phyloP scores from a whole-genome alignment of 2,329 filamentous ascomycete species.

The Coniochaeta sp. region DNA sequence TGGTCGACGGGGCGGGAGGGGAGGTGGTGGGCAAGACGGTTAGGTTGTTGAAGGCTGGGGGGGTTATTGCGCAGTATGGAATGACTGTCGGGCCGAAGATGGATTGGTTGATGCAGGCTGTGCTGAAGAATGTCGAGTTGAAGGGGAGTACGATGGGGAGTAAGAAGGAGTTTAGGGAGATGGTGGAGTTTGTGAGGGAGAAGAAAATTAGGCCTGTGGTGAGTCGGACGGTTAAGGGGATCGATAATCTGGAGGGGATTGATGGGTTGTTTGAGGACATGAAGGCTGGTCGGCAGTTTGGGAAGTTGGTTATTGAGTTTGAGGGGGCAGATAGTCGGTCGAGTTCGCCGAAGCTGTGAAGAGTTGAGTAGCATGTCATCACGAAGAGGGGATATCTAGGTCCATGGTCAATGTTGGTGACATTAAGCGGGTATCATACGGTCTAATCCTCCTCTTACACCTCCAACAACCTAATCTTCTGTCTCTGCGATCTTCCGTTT shows the following conservation, averaged over 20 bases:
- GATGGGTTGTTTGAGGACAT: slow-evolving; percentile 82
- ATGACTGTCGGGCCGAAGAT: slow-evolving; percentile 86
- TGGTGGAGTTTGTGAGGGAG: slow-evolving; percentile 73
- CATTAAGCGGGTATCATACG: slow-evolving; percentile 3
- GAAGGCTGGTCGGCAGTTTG: slow-evolving; percentile 79
- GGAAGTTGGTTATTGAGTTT: slow-evolving; percentile 80
- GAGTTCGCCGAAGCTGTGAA: slow-evolving; percentile 29
- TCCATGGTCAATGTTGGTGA: neutral
- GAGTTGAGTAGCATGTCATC: neutral
- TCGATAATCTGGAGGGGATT: slow-evolving; percentile 73
- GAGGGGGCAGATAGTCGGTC: slow-evolving; percentile 18
- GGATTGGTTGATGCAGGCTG: slow-evolving; percentile 77
- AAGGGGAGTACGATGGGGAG: slow-evolving; percentile 88
- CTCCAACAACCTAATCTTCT: slow-evolving; percentile 9
- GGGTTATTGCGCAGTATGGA: slow-evolving; percentile 77
- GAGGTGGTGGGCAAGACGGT: slow-evolving; percentile 66
- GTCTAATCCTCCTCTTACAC: neutral
- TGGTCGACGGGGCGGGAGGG: slow-evolving; percentile 87
- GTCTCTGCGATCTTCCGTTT: slow-evolving; percentile 47
- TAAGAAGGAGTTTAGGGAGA: slow-evolving; percentile 79
- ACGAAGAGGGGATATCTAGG: neutral
- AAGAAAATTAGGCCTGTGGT: slow-evolving; percentile 72
- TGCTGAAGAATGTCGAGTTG: slow-evolving; percentile 82
- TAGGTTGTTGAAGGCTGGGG: slow-evolving; percentile 70
- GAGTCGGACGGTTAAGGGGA: slow-evolving; percentile 63